phyloP scores from a whole-genome alignment of 148 eudicot species.

The Rhododendron kiyosumense region DNA sequence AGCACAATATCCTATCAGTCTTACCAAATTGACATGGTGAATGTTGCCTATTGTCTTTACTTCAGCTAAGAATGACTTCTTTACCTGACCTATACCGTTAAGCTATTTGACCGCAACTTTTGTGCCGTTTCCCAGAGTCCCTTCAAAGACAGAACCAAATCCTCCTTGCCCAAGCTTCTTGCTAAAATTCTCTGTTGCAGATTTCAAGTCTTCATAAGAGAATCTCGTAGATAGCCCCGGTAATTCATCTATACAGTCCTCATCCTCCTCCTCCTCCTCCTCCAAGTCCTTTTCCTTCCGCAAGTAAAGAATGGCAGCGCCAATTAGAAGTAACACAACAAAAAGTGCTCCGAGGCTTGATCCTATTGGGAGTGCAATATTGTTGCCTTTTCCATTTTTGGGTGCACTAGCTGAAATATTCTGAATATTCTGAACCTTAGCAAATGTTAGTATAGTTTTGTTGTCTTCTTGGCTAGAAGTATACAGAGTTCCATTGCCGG shows the following conservation, averaged over 20 bases:
- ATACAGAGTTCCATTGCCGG: no score
- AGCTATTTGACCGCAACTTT: background rate
- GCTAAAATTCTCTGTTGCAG: background rate
- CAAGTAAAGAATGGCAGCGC: no score
- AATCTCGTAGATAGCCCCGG: background rate
- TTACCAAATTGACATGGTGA: slow-evolving; percentile 8
- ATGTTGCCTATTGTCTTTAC: background rate
- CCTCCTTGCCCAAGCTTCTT: slow-evolving; percentile 1
- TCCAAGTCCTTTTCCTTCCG: no score
- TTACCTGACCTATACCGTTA: background rate
- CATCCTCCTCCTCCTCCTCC: no score
- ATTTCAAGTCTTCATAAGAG: slow-evolving; percentile 9
- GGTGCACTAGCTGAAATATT: background rate
- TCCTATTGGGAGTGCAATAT: no score
- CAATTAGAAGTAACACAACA: no score
- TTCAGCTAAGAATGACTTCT: background rate
- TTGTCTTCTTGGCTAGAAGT: no score
- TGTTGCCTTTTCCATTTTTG: no score
- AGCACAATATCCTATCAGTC: background rate
- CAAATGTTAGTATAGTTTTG: background rate
- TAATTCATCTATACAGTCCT: no score
- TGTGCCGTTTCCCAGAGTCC: slow-evolving; percentile 3
- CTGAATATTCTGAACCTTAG: background rate
- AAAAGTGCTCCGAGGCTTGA: no score
- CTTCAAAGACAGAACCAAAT: slow-evolving; percentile 8